Conservation (phyloP, 805 yeast genomes). For the Barnettozyma californica region DNA sequence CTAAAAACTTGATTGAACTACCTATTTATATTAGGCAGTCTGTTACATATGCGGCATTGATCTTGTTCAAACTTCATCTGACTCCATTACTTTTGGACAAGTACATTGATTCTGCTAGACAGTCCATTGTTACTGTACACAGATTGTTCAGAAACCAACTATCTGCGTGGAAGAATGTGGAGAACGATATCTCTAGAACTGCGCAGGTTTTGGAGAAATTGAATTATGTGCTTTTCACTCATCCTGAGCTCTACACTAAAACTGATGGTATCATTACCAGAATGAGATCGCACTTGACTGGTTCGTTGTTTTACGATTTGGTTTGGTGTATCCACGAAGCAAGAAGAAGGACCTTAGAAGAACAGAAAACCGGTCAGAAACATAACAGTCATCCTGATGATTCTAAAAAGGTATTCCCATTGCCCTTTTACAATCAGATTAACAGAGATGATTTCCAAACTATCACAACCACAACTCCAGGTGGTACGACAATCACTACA, state of each 20-base stretch:
- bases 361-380: conserved; percentile 28
- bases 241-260: conserved; percentile 75
- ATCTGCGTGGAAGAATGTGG: conserved; percentile 82
- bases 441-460: conserved; percentile 85
- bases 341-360: conserved; percentile 56
- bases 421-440: conserved; percentile 88
- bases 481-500: conserved; percentile 87
- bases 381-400: conserved; percentile 28
- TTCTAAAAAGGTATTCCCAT: conserved; percentile 40
- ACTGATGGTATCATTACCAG: conserved; percentile 73
- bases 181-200: conserved; percentile 85
- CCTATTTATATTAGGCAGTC: conserved; percentile 86
- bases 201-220: conserved; percentile 87
- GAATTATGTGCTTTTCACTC: conserved; percentile 79
- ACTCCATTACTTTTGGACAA: conserved; percentile 62
- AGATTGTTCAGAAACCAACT: conserved; percentile 80
- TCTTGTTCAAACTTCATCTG: conserved; percentile 74
- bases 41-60: conserved; percentile 73
- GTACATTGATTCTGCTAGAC: conserved; percentile 84
- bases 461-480: conserved; percentile 80
- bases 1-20: conserved; percentile 67
- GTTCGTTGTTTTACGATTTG: conserved; percentile 83
- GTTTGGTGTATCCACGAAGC: conserved; percentile 96
- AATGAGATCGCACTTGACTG: conserved; percentile 90
- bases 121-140: conserved; percentile 89